Percentiles rank a stretch among this genome's conserved stretches.
phyloP scores from a whole-genome alignment of 495 filamentous ascomycete genomes.

The Penicillium cinerascens region DNA sequence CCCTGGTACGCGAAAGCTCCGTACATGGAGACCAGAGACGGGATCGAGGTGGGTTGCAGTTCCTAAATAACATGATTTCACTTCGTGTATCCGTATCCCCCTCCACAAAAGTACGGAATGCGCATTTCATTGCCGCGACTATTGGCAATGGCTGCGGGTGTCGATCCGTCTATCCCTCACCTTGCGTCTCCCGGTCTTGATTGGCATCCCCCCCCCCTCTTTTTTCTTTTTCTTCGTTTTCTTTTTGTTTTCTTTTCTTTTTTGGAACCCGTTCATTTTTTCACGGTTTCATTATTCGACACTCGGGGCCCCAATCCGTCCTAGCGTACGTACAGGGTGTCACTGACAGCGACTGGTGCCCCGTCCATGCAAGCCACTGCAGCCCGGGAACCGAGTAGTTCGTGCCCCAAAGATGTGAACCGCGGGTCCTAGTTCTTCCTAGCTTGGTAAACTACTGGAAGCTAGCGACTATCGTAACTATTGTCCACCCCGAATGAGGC shows the following conservation, averaged over 20 bases:
- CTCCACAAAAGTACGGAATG: slow-evolving; percentile 21
- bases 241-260: background rate
- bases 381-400: slow-evolving; percentile 8
- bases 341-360: slow-evolving; percentile 30
- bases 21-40: no score
- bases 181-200: slow-evolving; percentile 30
- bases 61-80: background rate
- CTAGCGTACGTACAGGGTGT: slow-evolving; percentile 5
- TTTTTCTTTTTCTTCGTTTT: slow-evolving; percentile 2
- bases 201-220: slow-evolving; percentile 21
- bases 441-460: background rate
- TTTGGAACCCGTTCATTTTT: slow-evolving; percentile 1
- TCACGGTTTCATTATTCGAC: background rate
- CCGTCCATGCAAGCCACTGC: slow-evolving; percentile 37
- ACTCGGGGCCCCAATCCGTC: background rate
- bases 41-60: background rate
- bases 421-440: background rate
- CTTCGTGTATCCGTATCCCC: background rate
- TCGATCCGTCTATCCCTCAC: slow-evolving; percentile 40
- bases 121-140: slow-evolving; percentile 34
- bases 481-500: background rate
- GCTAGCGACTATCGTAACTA: background rate
- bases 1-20: no score
- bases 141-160: slow-evolving; percentile 45
- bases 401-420: background rate